phyloP scores from a whole-genome alignment of 2,329 filamentous ascomycete genomes.

The Elsinoe batatas region DNA sequence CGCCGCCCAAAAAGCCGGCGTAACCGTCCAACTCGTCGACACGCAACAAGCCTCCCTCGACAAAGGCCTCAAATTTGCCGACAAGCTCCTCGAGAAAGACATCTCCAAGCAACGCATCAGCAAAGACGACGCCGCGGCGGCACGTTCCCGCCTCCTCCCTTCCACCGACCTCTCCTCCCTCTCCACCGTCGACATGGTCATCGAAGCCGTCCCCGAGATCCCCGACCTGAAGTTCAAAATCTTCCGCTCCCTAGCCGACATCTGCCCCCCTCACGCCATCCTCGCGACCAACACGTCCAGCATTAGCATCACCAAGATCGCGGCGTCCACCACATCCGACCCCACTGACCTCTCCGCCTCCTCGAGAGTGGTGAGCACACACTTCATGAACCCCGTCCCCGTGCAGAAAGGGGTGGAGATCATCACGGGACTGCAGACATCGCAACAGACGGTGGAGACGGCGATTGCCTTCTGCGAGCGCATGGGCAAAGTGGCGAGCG shows the following conservation, averaged over 20 bases:
- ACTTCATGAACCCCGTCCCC: constrained; percentile 99
- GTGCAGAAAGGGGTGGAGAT: constrained; percentile 97
- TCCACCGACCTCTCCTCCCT: constrained; percentile 69
- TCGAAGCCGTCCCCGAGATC: constrained; percentile 94
- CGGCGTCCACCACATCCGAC: constrained; percentile 68
- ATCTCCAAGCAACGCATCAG: constrained; percentile 79
- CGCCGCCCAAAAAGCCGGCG: constrained; percentile 69
- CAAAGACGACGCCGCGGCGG: constrained; percentile 65
- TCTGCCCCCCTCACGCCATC: constrained; percentile 76
- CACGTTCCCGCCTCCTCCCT: constrained; percentile 58
- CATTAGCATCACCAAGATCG: constrained; percentile 93
- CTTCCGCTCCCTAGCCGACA: constrained; percentile 70
- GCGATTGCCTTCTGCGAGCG: constrained; percentile 77
- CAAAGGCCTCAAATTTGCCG: constrained; percentile 79
- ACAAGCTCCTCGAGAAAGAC: constrained; percentile 89
- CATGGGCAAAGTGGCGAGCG: constrained; percentile 87
- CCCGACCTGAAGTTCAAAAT: constrained; percentile 78
- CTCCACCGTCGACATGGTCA: constrained; percentile 83
- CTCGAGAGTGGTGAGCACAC: constrained; percentile 84
- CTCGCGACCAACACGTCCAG: constrained; percentile 98
- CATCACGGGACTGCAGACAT: constrained; percentile 88
- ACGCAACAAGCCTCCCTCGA: constrained; percentile 73
- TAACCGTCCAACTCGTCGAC: constrained; percentile 82
- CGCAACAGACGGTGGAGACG: constrained; percentile 66
- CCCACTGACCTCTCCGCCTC: constrained; percentile 71